A percentile compares a stretch with the other conserved stretches of the same genome.
phyloP scores from a whole-genome alignment of 2,329 filamentous ascomycete genomes.

The Penicillium sp. region DNA sequence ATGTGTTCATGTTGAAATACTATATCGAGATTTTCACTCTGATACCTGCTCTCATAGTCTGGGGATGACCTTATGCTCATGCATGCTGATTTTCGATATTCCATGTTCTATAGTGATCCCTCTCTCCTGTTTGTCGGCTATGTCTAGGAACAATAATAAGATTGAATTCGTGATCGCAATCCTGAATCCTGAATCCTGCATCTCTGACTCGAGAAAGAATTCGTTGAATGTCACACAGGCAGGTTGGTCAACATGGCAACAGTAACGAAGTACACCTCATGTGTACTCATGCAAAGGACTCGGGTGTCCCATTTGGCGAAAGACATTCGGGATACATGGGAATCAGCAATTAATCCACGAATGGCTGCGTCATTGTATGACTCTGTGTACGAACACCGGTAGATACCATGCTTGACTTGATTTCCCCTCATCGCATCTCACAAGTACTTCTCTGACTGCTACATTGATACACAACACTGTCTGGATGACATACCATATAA shows the following conservation, averaged over 20 bases:
- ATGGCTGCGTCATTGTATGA: constrained; percentile 4
- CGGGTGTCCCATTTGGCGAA: background rate
- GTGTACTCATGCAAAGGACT: background rate
- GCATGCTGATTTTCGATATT: background rate
- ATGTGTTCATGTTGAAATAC: background rate
- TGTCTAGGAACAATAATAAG: background rate
- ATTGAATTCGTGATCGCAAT: background rate
- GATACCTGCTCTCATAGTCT: background rate
- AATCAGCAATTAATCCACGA: background rate
- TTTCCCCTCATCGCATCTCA: background rate
- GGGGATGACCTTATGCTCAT: too few relatives aligned
- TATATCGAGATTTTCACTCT: background rate
- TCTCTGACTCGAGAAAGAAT: constrained; percentile 6
- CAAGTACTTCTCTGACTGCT: background rate
- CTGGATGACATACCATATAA: too few relatives aligned
- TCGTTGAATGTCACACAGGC: constrained; percentile 14
- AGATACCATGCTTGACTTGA: background rate
- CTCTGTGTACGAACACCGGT: constrained; percentile 1
- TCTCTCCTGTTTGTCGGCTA: background rate
- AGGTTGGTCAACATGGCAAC: constrained; percentile 19
- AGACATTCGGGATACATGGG: background rate
- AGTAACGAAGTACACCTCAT: constrained; percentile 11
- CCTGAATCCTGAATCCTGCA: background rate
- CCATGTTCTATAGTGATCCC: too few relatives aligned
- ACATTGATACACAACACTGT: too few relatives aligned